Percentiles rank a stretch among this genome's conserved stretches.
phyloP scores from a whole-genome alignment of 805 yeast genomes.

The Novakomyces olei region DNA sequence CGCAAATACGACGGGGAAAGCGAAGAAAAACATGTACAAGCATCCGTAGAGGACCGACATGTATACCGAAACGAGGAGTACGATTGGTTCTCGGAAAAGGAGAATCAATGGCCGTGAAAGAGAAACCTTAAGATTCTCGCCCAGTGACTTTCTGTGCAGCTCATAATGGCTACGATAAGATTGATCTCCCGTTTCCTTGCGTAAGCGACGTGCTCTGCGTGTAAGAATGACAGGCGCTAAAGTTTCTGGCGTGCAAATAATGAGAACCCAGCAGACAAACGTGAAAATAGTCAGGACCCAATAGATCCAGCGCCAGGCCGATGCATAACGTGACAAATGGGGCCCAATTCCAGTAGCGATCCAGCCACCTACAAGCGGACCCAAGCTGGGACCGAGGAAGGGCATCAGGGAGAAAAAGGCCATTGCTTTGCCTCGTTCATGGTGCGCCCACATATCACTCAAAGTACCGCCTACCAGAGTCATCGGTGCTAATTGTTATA shows the following conservation, averaged over 20 bases:
- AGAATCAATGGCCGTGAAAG: slow-evolving; percentile 63
- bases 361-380: slow-evolving; percentile 35
- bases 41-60: slow-evolving; percentile 25
- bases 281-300: slow-evolving; percentile 91
- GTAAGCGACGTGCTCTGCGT: slow-evolving; percentile 38
- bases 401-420: slow-evolving; percentile 34
- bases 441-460: slow-evolving; percentile 25
- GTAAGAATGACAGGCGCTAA: slow-evolving; percentile 30
- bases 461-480: slow-evolving; percentile 34
- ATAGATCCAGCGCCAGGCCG: slow-evolving; percentile 33
- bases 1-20: slow-evolving; percentile 19
- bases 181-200: slow-evolving; percentile 59
- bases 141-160: slow-evolving; percentile 47
- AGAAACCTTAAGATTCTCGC: slow-evolving; percentile 50
- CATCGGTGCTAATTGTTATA: slow-evolving; percentile 16
- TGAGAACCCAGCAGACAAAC: slow-evolving; percentile 55
- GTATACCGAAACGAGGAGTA: slow-evolving; percentile 20
- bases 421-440: slow-evolving; percentile 25
- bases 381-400: slow-evolving; percentile 32
- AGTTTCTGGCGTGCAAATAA: slow-evolving; percentile 38
- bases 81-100: slow-evolving; percentile 27
- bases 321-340: no score
- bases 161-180: slow-evolving; percentile 86
- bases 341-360: slow-evolving; percentile 16
- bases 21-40: slow-evolving; percentile 21